Evolutionary conservation across 306 rosid species (phyloP), one percentile per base, ranked within the genome.

Genomic region (Benincasa hispida): DNA sequence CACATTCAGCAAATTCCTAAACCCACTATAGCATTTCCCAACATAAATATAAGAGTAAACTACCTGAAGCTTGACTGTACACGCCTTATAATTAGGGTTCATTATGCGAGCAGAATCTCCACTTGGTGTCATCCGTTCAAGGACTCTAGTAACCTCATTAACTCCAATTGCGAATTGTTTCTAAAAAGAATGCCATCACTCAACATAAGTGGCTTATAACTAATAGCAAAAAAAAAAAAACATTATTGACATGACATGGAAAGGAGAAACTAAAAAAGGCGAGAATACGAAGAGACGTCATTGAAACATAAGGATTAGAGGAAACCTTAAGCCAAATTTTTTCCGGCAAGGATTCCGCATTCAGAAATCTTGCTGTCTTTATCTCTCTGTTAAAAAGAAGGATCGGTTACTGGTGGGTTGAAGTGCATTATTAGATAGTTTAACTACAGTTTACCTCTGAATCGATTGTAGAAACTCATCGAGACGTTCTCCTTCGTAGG

Each of bases 131-230:
- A 92, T 92, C 56, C 87, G 92, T 86, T 92, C 94, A 67, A 93
- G 97, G 25, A 88, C 83, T 18, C 92, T 90, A 39, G 93, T 87
- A 47, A 91, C 98, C 10, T 91, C 98, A 79, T 93, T 91, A 75
- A 89, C 97, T 60, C 98, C 95, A 61, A 93, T 84, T 54, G 93
- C 84, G 75, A 91, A 91, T 75, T 87, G 95, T 88, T 89, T 93
- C 95, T 91, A 82, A 72, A 74, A 56, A 72, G 17, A 66, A 37
- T 3, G 9, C 32, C 73, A 66, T 39, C 73, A 37, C 73, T 37
- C 30, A 66, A 66, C 30, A 39, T 21, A 39, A 66, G 27, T 21
- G 21, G 30, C 73, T 66, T n/a, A 21, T 66, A 75, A 13, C n/a
- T 56, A 34, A 75, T 12, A 60, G 0, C 42, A 50, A 58, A 50